Evolutionary conservation across 1,284 basidiomycete genomes (phyloP).

Genomic region (Rhodofomes roseus): DNA sequence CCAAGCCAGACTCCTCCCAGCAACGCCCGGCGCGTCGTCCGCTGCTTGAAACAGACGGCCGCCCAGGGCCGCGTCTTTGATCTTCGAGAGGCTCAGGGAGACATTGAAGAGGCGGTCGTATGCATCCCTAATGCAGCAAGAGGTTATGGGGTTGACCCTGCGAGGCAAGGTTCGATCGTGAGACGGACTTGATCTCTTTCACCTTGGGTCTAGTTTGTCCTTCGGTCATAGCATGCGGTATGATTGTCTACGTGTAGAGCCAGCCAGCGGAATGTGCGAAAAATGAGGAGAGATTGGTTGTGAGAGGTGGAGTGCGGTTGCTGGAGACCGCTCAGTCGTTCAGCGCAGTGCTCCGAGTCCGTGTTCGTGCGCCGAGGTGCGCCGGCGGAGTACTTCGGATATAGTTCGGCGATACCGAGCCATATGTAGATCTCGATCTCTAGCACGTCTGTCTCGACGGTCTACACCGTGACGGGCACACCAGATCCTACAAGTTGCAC

Average conservation of each 20-base stretch:
- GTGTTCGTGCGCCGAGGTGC: too few relatives aligned
- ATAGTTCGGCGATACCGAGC: background rate
- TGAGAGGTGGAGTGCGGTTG: background rate
- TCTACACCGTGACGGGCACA: background rate
- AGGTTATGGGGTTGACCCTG: slow-evolving; percentile 22
- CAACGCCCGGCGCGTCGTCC: slow-evolving; percentile 39
- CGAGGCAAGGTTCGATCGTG: slow-evolving; percentile 20
- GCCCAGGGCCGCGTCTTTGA: slow-evolving; percentile 60
- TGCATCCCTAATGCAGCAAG: slow-evolving; percentile 42
- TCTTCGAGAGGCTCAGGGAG: slow-evolving; percentile 50
- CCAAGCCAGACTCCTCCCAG: slow-evolving; percentile 75
- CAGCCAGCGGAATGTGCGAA: background rate
- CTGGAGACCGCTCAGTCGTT: background rate
- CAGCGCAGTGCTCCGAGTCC: too few relatives aligned
- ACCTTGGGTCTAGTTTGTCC: slow-evolving; percentile 18
- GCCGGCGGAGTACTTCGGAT: background rate
- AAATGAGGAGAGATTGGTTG: background rate
- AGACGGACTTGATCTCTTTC: slow-evolving; percentile 28
- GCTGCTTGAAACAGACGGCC: slow-evolving; percentile 50
- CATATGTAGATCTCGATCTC: background rate
- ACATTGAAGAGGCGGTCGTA: slow-evolving; percentile 61
- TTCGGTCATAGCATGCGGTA: slow-evolving; percentile 14
- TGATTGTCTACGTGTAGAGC: background rate
- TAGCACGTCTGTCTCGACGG: background rate
- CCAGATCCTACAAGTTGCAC: too few relatives aligned